A percentile compares a stretch with the other conserved stretches of the same genome.
phyloP scores from a whole-genome alignment of 2,329 filamentous ascomycete genomes.

The Penicillium sp. region DNA sequence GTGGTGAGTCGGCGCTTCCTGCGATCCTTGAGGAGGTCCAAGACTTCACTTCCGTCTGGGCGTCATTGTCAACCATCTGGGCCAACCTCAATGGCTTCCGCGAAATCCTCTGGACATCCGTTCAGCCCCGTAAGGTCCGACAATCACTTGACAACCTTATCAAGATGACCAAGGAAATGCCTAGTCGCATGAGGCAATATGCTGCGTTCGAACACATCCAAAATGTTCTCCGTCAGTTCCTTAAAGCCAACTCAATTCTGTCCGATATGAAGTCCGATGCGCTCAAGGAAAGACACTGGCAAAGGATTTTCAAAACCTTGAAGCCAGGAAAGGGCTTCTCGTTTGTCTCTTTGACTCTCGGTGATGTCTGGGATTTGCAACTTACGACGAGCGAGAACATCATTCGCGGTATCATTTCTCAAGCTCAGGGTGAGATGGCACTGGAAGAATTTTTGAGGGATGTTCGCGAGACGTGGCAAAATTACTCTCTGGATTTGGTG shows the following conservation, averaged over 20 bases:
- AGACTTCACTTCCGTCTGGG: slow-evolving; percentile 98
- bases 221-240: slow-evolving; percentile 74
- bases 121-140: slow-evolving; percentile 89
- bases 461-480: slow-evolving; percentile 94
- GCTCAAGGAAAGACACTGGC: slow-evolving; percentile 93
- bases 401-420: slow-evolving; percentile 86
- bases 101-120: slow-evolving; percentile 88
- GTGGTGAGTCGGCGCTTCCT: slow-evolving; percentile 72
- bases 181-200: slow-evolving; percentile 97
- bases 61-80: slow-evolving; percentile 92
- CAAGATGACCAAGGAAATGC: slow-evolving; percentile 99
- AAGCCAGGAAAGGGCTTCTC: slow-evolving; percentile 92
- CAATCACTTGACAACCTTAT: slow-evolving; percentile 84
- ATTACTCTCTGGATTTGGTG: slow-evolving; percentile 87
- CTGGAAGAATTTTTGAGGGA: slow-evolving; percentile 95
- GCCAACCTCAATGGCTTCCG: slow-evolving; percentile 88
- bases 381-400: slow-evolving; percentile 78
- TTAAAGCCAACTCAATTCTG: slow-evolving; percentile 86
- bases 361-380: slow-evolving; percentile 97
- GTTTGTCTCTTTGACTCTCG: slow-evolving; percentile 88
- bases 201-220: slow-evolving; percentile 99
- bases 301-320: slow-evolving; percentile 93
- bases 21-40: slow-evolving; percentile 90
- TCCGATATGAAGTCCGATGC: slow-evolving; percentile 93
- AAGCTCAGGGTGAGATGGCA: slow-evolving; percentile 97